Conservation (phyloP, 2,329 filamentous ascomycete species). For the Fusarium lyarnte region DNA sequence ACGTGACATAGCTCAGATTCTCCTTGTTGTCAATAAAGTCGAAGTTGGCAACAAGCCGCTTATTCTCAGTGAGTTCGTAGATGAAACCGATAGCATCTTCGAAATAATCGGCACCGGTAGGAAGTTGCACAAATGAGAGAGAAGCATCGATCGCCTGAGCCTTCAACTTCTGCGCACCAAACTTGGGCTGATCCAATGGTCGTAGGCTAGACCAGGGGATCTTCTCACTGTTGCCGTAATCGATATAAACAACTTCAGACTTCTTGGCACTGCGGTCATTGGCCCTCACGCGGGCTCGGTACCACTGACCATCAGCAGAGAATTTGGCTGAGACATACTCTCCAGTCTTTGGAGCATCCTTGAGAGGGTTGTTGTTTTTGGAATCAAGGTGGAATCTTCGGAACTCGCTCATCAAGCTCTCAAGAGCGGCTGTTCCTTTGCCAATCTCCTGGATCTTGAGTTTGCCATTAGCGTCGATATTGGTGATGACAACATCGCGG, state of each 20-base stretch:
- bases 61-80: slow-evolving; percentile 76
- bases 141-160: slow-evolving; percentile 88
- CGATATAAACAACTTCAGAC: slow-evolving; percentile 91
- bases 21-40: slow-evolving; percentile 84
- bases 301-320: slow-evolving; percentile 90
- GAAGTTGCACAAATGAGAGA: slow-evolving; percentile 89
- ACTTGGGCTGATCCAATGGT: slow-evolving; percentile 80
- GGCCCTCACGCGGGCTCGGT: slow-evolving; percentile 87
- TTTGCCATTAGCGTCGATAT: slow-evolving; percentile 82
- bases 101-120: slow-evolving; percentile 83
- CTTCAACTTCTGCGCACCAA: slow-evolving; percentile 82
- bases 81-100: slow-evolving; percentile 81
- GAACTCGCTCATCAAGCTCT: slow-evolving; percentile 90
- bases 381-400: slow-evolving; percentile 88
- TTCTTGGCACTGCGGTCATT: slow-evolving; percentile 92
- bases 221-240: slow-evolving; percentile 95
- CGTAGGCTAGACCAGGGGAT: slow-evolving; percentile 86
- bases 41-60: slow-evolving; percentile 87
- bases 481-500: slow-evolving; percentile 91
- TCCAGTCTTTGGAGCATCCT: slow-evolving; percentile 84
- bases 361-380: slow-evolving; percentile 78
- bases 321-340: slow-evolving; percentile 94
- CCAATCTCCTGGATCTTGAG: slow-evolving; percentile 94
- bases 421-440: slow-evolving; percentile 83
- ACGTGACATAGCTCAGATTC: slow-evolving; percentile 83